Percentiles rank a stretch among this genome's conserved stretches.
Conservation (phyloP, 306 rosid species). For the Lithocarpus polystachyus region DNA sequence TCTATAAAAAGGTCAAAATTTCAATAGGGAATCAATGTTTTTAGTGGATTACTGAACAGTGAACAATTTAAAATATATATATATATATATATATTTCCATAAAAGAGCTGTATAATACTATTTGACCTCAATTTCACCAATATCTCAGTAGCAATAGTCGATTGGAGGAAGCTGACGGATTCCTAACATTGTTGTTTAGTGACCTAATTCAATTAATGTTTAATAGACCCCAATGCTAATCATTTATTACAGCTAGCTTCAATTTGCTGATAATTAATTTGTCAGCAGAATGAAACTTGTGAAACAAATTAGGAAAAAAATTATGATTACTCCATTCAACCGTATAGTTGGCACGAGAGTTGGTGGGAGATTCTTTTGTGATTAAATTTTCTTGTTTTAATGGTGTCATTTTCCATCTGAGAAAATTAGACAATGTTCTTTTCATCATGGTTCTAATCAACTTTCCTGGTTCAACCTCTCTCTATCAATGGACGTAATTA, state of each 20-base stretch:
- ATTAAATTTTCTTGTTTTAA: slow-evolving; percentile 4
- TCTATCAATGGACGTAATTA: not conserved
- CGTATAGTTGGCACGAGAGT: not conserved
- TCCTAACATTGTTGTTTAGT: not conserved
- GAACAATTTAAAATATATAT: no score
- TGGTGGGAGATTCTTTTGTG: not conserved
- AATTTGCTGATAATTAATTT: not conserved
- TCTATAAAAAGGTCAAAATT: no score
- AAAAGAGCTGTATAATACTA: no score
- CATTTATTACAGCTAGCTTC: not conserved
- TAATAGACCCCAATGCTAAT: no score
- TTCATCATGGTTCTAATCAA: not conserved
- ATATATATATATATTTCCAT: no score
- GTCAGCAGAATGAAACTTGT: not conserved
- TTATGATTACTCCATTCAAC: not conserved
- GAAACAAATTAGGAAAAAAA: not conserved
- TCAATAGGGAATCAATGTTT: no score
- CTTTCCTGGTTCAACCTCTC: not conserved
- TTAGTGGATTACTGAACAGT: no score
- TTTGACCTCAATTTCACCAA: no score
- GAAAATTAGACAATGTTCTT: no score
- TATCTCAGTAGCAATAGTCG: no score
- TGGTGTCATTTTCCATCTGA: not conserved
- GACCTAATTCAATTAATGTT: not conserved
- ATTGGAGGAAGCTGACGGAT: not conserved